phyloP scores from a whole-genome alignment of 352 stramenopile species.

The Blastocystis sp. region DNA sequence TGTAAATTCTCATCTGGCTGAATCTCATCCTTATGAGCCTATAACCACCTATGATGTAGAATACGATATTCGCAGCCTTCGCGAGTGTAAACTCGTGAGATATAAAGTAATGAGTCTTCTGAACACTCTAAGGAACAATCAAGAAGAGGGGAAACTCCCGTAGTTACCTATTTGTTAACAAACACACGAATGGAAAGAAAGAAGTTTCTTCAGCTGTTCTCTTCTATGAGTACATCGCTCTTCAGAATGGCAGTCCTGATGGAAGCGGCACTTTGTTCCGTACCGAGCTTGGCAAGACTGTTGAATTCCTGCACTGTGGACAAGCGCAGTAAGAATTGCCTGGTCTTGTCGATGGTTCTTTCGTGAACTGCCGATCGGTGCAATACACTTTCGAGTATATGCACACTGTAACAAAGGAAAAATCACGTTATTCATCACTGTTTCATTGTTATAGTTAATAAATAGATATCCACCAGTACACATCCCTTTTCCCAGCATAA shows the following conservation, averaged over 20 bases:
- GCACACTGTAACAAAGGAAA: constrained; percentile 5
- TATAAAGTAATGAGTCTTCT: not conserved
- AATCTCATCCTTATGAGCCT: not conserved
- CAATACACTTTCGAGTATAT: not conserved
- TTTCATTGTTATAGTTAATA: not conserved
- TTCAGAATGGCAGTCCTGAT: not conserved
- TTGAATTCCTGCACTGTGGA: not conserved
- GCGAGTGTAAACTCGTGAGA: not conserved
- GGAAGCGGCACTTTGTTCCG: not conserved
- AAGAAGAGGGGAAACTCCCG: not conserved
- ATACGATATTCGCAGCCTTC: not conserved
- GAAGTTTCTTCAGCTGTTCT: not conserved
- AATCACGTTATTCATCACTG: not conserved
- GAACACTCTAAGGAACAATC: not conserved
- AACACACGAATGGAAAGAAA: not conserved
- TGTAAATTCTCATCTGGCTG: not conserved
- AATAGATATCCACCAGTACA: constrained; percentile 26
- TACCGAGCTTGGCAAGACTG: not conserved
- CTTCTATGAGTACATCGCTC: not conserved
- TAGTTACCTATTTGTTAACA: not conserved
- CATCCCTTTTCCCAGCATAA: not conserved
- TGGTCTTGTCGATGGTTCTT: constrained; percentile 27
- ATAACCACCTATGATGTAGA: not conserved
- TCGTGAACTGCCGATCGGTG: not conserved
- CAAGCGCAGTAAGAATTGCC: not conserved